Percentiles rank a stretch among this genome's conserved stretches.
These are phyloP conservation scores for Dalbergia cochinchinensis DNA, from an alignment of 306 rosid genomes.

Conservation along the genomic window DNA sequence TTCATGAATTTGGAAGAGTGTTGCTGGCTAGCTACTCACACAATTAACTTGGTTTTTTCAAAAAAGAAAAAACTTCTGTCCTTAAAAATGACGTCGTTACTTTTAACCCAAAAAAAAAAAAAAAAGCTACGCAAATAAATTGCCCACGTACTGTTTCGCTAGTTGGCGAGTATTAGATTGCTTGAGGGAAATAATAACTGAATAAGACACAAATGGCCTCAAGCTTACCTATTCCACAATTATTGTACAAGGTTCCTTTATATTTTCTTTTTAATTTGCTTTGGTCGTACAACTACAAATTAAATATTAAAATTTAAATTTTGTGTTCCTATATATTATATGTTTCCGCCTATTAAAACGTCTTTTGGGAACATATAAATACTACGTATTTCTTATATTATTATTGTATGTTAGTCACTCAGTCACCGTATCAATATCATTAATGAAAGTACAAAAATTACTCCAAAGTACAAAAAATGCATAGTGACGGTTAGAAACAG, in stretches of 20 bases:
- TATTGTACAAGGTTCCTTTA: slow-evolving; percentile 40
- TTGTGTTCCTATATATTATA: background rate
- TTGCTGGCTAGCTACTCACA: background rate
- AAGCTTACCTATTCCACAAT: slow-evolving; percentile 5
- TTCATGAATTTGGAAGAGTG: background rate
- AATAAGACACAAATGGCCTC: slow-evolving; percentile 32
- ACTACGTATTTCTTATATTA: background rate
- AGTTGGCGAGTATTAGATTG: slow-evolving; percentile 21
- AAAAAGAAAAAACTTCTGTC: background rate
- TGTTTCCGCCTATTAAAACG: slow-evolving; percentile 4
- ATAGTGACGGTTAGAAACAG: background rate
- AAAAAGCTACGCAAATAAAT: slow-evolving; percentile 32
- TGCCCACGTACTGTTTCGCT: slow-evolving; percentile 11
- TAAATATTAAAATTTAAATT: background rate
- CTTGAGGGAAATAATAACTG: background rate
- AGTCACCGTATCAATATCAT: background rate
- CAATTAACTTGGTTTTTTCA: background rate
- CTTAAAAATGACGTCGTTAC: background rate
- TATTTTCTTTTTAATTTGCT: slow-evolving; percentile 1
- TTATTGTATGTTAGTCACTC: background rate
- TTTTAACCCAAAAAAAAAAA: background rate
- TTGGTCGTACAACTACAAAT: slow-evolving; percentile 40
- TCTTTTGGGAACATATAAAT: background rate
- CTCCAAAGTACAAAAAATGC: too few species aligned
- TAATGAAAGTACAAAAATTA: background rate